A percentile compares a stretch with the other conserved stretches of the same genome.
Evolutionary conservation across 2,329 filamentous ascomycete genomes (phyloP).

Genomic region (Arthrobotrys pseudoclavata): DNA sequence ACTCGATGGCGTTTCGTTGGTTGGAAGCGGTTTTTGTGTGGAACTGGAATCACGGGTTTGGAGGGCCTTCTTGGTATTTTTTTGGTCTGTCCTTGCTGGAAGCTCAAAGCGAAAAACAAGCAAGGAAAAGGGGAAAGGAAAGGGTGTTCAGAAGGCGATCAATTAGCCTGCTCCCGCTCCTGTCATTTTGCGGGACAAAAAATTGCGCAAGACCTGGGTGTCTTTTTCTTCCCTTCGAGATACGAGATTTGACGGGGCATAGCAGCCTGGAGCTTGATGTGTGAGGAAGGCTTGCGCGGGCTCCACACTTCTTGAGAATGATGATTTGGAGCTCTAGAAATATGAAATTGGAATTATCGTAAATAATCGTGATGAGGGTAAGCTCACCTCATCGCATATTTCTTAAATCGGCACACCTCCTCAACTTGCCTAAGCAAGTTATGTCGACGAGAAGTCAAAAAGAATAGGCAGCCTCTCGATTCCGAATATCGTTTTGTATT

Average conservation of each 20-base stretch:
- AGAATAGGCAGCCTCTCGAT: slow-evolving; percentile 32
- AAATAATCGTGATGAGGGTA: slow-evolving; percentile 17
- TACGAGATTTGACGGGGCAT: slow-evolving; percentile 41
- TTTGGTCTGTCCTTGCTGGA: slow-evolving; percentile 22
- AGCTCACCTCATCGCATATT: slow-evolving; percentile 15
- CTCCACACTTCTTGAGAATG: not conserved
- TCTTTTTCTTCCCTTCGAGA: slow-evolving; percentile 13
- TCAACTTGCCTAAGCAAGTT: slow-evolving; percentile 37
- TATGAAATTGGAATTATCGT: slow-evolving; percentile 15
- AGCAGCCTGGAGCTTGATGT: slow-evolving; percentile 25
- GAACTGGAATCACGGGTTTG: slow-evolving; percentile 38
- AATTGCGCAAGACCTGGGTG: slow-evolving; percentile 53
- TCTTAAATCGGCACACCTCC: slow-evolving; percentile 15
- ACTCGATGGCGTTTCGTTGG: slow-evolving; percentile 30
- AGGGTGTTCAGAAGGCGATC: slow-evolving; percentile 33
- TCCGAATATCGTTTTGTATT: slow-evolving; percentile 35
- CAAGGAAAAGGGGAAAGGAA: slow-evolving; percentile 3
- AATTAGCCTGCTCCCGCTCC: slow-evolving; percentile 58
- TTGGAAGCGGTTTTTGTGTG: slow-evolving; percentile 24
- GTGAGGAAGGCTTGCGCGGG: slow-evolving; percentile 2
- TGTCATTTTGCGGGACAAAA: slow-evolving; percentile 52
- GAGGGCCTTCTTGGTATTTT: slow-evolving; percentile 4
- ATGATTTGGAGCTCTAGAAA: not conserved
- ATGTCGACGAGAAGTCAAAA: slow-evolving; percentile 29
- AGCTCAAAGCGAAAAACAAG: slow-evolving; percentile 41